phyloP scores from a whole-genome alignment of 768 basidiomycete genomes.

The Steccherinum ochraceum region DNA sequence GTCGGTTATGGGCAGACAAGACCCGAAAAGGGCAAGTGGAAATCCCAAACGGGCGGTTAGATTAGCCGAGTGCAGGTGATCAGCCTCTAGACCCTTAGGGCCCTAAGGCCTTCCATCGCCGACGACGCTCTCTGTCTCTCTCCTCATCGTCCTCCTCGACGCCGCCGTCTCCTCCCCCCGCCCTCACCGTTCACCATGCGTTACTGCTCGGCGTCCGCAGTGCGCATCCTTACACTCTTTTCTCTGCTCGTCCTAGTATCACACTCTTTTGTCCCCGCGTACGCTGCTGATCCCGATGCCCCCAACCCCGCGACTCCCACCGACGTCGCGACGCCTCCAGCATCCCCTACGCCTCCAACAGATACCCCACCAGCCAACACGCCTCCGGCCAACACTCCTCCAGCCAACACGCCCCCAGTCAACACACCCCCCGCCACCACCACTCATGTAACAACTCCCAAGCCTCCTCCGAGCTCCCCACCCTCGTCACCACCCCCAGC shows the following conservation, averaged over 20 bases:
- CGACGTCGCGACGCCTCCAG: not conserved
- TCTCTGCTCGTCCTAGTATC: constrained; percentile 23
- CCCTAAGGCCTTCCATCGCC: too few species aligned
- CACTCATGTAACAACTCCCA: constrained; percentile 1
- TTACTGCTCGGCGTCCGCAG: constrained; percentile 19
- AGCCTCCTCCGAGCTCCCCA: not conserved
- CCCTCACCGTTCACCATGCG: constrained; percentile 18
- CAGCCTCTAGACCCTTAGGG: too few species aligned
- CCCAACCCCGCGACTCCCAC: constrained; percentile 1
- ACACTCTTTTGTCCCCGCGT: constrained; percentile 21
- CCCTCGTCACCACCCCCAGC: not conserved
- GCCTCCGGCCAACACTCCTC: constrained; percentile 3
- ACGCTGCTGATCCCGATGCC: constrained; percentile 7
- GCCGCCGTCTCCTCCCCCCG: constrained; percentile 3
- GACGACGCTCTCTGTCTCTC: constrained; percentile 14
- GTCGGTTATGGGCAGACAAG: not conserved
- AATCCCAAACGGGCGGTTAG: not conserved
- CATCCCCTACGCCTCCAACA: constrained; percentile 4
- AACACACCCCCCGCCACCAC: not conserved
- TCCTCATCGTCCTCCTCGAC: not conserved
- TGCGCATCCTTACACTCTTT: constrained; percentile 25
- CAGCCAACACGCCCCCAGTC: constrained; percentile 7
- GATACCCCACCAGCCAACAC: not conserved
- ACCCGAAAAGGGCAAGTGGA: not conserved
- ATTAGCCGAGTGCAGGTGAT: too few species aligned